These are phyloP conservation scores for Candida sp. DNA, from an alignment of 1,139 yeast species.

Conservation along the genomic window DNA sequence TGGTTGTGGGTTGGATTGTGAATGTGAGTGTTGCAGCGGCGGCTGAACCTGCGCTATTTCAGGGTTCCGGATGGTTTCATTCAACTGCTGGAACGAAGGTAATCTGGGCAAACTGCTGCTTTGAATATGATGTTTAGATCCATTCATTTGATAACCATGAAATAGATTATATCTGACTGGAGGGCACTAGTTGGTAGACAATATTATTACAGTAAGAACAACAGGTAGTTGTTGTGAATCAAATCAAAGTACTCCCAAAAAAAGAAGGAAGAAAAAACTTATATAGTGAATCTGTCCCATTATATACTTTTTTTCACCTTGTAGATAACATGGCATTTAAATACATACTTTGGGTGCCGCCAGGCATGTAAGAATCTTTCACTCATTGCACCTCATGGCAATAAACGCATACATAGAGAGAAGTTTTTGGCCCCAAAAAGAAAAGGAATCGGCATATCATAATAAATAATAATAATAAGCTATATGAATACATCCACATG, in stretches of 20 bases:
- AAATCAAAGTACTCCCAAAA: neutral
- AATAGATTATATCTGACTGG: neutral
- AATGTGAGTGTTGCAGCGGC: neutral
- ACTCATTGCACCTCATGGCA: no score
- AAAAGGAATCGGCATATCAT: constrained; percentile 11
- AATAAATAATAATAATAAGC: constrained; percentile 1
- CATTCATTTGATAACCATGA: constrained; percentile 9
- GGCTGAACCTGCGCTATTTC: constrained; percentile 7
- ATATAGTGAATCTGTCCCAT: neutral
- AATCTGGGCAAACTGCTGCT: constrained; percentile 14
- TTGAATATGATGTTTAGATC: constrained; percentile 7
- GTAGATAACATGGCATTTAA: neutral
- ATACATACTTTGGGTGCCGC: neutral
- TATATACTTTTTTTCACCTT: neutral
- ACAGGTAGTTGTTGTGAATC: neutral
- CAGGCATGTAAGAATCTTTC: neutral
- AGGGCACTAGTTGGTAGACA: no score
- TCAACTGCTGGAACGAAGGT: constrained; percentile 19
- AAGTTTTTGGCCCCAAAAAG: no score
- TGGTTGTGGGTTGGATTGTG: neutral
- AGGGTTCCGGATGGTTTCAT: constrained; percentile 14
- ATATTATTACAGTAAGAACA: no score
- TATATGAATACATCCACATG: neutral
- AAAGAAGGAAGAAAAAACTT: neutral
- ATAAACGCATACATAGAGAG: no score